These are phyloP conservation scores for Aspergillaceae sp. DNA, from an alignment of 2,329 filamentous ascomycete species.

Conservation along the genomic window DNA sequence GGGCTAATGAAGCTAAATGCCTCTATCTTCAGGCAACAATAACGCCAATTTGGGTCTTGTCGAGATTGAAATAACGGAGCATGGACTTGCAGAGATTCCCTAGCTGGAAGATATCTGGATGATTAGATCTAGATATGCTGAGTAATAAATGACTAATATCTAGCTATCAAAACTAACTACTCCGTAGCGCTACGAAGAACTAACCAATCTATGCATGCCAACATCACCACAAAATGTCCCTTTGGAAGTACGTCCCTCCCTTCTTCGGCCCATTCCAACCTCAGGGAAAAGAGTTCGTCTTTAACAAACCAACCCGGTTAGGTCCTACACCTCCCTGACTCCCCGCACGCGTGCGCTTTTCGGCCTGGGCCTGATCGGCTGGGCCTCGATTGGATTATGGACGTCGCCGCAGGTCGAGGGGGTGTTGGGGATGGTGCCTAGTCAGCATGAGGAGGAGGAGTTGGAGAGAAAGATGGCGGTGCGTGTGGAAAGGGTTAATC, in stretches of 20 bases:
- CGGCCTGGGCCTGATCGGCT: conserved; percentile 66
- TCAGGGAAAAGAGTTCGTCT: background rate
- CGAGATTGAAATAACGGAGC: too few relatives aligned
- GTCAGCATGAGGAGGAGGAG: conserved; percentile 62
- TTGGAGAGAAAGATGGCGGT: conserved; percentile 42
- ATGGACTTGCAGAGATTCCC: too few relatives aligned
- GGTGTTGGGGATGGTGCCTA: conserved; percentile 62
- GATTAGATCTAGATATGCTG: too few relatives aligned
- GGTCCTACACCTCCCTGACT: conserved; percentile 60
- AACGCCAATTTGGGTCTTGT: too few relatives aligned
- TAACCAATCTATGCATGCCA: too few relatives aligned
- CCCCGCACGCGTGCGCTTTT: conserved; percentile 62
- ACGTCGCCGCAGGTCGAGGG: conserved; percentile 65
- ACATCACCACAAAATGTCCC: conserved; percentile 20
- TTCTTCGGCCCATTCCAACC: background rate
- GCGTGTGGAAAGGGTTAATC: conserved; percentile 26
- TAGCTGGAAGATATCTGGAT: too few relatives aligned
- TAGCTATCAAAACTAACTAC: too few relatives aligned
- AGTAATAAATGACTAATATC: too few relatives aligned
- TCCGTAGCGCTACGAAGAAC: too few relatives aligned
- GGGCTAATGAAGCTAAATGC: too few relatives aligned
- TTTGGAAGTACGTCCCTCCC: conserved; percentile 29
- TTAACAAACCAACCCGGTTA: conserved; percentile 30
- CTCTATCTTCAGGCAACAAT: too few relatives aligned
- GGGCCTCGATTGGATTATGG: conserved; percentile 66